Evolutionary conservation across 2,329 filamentous ascomycete species (phyloP).

Genomic region (Coleophoma cylindrospora): DNA sequence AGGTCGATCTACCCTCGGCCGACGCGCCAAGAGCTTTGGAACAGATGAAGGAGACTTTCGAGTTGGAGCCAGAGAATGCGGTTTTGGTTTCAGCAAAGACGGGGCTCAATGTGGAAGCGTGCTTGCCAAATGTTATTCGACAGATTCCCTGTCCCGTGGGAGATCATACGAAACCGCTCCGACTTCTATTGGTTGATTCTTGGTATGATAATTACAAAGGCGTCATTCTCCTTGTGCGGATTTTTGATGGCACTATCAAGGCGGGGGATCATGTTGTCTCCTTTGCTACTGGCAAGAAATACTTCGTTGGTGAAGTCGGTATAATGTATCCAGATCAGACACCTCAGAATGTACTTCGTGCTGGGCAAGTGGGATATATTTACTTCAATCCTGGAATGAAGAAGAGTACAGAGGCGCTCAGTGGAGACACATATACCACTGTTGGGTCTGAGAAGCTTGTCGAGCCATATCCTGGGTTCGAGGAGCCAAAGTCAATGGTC

Average conservation of each 20-base stretch:
- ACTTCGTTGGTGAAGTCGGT: slow-evolving; percentile 91
- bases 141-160: slow-evolving; percentile 77
- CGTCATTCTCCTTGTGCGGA: slow-evolving; percentile 81
- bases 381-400: slow-evolving; percentile 99
- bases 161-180: slow-evolving; percentile 65
- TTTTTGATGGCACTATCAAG: slow-evolving; percentile 83
- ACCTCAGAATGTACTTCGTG: slow-evolving; percentile 72
- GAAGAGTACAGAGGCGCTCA: slow-evolving; percentile 87
- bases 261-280: slow-evolving; percentile 85
- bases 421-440: slow-evolving; percentile 90
- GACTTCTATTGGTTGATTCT: slow-evolving; percentile 87
- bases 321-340: slow-evolving; percentile 92
- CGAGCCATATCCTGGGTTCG: slow-evolving; percentile 82
- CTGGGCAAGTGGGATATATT: slow-evolving; percentile 93
- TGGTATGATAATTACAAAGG: slow-evolving; percentile 98
- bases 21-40: slow-evolving; percentile 81
- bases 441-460: slow-evolving; percentile 72
- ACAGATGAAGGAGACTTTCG: slow-evolving; percentile 83
- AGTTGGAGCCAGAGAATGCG: slow-evolving; percentile 73
- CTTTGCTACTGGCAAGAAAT: slow-evolving; percentile 82
- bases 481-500: slow-evolving; percentile 97
- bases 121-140: slow-evolving; percentile 82
- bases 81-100: slow-evolving; percentile 89
- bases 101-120: slow-evolving; percentile 76
- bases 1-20: slow-evolving; percentile 87